These are phyloP conservation scores for Penicillium malachiteum DNA, from an alignment of 495 filamentous ascomycete species.

Conservation along the genomic window DNA sequence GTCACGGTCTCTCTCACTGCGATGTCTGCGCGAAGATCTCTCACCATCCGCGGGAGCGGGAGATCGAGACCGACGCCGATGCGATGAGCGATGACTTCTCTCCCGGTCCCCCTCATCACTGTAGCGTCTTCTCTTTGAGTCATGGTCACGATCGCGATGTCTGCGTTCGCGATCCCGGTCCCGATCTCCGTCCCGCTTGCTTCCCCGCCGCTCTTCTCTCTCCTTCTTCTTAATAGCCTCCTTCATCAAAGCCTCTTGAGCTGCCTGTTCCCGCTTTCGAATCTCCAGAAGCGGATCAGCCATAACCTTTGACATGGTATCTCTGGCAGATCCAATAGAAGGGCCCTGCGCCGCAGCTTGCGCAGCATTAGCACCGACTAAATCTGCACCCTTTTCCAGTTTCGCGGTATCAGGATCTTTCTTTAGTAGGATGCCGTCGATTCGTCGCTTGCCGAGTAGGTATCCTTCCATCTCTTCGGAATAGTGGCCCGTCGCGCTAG, in stretches of 20 bases:
- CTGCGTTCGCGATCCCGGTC: constrained; percentile 20
- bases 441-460: constrained; percentile 84
- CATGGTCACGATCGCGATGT: constrained; percentile 24
- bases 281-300: constrained; percentile 90
- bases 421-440: constrained; percentile 81
- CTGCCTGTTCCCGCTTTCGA: constrained; percentile 87
- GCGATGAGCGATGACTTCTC: constrained; percentile 24
- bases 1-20: constrained; percentile 27
- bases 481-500: constrained; percentile 73
- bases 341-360: constrained; percentile 52
- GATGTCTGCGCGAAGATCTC: constrained; percentile 27
- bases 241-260: constrained; percentile 85
- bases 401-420: constrained; percentile 71
- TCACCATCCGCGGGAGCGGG: constrained; percentile 26
- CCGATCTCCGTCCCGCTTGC: constrained; percentile 31
- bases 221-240: constrained; percentile 71
- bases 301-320: constrained; percentile 79
- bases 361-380: constrained; percentile 62
- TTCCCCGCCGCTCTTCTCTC: constrained; percentile 57
- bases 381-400: constrained; percentile 74
- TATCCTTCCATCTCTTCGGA: constrained; percentile 94
- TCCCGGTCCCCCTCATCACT: constrained; percentile 30
- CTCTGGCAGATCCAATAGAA: constrained; percentile 61
- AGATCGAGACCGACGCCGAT: constrained; percentile 38
- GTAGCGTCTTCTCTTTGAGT: constrained; percentile 28